These are phyloP conservation scores for Asclepias syriaca DNA, from an alignment of 257 asterid species.

Conservation along the genomic window DNA sequence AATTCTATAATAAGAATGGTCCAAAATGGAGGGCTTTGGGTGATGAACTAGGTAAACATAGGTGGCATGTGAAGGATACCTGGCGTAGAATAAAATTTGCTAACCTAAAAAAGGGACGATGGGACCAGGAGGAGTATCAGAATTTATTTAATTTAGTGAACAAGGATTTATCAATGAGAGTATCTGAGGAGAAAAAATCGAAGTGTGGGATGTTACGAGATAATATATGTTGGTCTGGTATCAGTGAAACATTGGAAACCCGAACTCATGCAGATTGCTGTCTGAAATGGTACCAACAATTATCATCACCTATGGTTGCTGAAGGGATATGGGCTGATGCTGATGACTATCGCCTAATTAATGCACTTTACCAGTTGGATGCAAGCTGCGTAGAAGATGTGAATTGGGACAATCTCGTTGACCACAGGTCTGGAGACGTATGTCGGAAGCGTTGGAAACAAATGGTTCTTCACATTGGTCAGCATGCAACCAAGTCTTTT, in stretches of 20 bases:
- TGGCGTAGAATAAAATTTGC: conserved; percentile 21
- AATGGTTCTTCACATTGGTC: conserved; percentile 29
- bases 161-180: conserved; percentile 17
- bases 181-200: conserved; percentile 9
- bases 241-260: background rate
- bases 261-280: conserved; percentile 18
- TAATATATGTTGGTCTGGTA: too few relatives aligned
- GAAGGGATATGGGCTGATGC: conserved; percentile 27
- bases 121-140: conserved; percentile 34
- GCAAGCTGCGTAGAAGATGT: conserved; percentile 30
- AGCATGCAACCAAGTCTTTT: conserved; percentile 19
- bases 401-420: conserved; percentile 29
- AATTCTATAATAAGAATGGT: conserved; percentile 12
- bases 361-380: conserved; percentile 24
- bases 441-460: conserved; percentile 31
- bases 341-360: conserved; percentile 25
- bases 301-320: conserved; percentile 28
- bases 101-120: conserved; percentile 16
- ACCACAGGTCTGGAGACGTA: conserved; percentile 25
- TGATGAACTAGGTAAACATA: conserved; percentile 25
- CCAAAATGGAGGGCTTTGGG: conserved; percentile 25
- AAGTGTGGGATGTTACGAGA: too few relatives aligned
- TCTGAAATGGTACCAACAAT: conserved; percentile 26
- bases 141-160: conserved; percentile 29
- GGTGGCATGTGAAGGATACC: conserved; percentile 25